Percentiles rank a stretch among this genome's conserved stretches.
Conservation (phyloP, 2,329 filamentous ascomycete species). For the Fusarium continuum region DNA sequence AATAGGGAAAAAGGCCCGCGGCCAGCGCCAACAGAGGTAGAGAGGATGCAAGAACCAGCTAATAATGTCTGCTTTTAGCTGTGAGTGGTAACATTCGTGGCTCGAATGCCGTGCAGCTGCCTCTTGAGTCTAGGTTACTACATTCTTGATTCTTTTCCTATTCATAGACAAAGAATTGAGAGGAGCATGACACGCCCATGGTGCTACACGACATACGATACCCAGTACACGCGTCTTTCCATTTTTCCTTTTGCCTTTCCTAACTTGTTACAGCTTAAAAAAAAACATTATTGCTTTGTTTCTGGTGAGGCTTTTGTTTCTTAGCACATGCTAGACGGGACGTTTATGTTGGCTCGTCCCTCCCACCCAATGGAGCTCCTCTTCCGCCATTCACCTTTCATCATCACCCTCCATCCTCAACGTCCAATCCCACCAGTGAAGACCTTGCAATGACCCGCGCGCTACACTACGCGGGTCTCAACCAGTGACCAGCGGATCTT, state of each 20-base stretch:
- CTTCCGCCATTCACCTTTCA: slow-evolving; percentile 26
- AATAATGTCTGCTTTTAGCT: slow-evolving; percentile 19
- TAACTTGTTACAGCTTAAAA: slow-evolving; percentile 6
- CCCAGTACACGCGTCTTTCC: background rate
- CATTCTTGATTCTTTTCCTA: background rate
- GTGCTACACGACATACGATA: slow-evolving; percentile 3
- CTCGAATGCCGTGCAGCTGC: slow-evolving; percentile 5
- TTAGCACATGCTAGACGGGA: slow-evolving; percentile 3
- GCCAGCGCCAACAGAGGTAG: slow-evolving; percentile 24
- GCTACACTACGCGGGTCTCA: slow-evolving; percentile 26
- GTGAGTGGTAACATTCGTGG: slow-evolving; percentile 22
- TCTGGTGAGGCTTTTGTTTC: slow-evolving; percentile 37
- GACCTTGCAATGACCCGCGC: slow-evolving; percentile 33
- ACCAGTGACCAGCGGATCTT: slow-evolving; percentile 6
- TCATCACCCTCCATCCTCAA: slow-evolving; percentile 28
- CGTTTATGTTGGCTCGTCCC: slow-evolving; percentile 6
- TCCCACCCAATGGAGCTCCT: slow-evolving; percentile 19
- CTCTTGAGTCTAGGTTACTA: background rate
- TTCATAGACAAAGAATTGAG: background rate
- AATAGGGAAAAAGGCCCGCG: slow-evolving; percentile 12
- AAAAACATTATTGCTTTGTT: slow-evolving; percentile 13
- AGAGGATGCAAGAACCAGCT: slow-evolving; percentile 19
- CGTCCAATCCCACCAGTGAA: slow-evolving; percentile 24
- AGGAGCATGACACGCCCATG: background rate
- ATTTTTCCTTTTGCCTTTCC: slow-evolving; percentile 20